Evolutionary conservation across 2,329 filamentous ascomycete species (phyloP), one percentile per base, ranked within the genome.

Genomic region (Stagonosporopsis vannaccii): DNA sequence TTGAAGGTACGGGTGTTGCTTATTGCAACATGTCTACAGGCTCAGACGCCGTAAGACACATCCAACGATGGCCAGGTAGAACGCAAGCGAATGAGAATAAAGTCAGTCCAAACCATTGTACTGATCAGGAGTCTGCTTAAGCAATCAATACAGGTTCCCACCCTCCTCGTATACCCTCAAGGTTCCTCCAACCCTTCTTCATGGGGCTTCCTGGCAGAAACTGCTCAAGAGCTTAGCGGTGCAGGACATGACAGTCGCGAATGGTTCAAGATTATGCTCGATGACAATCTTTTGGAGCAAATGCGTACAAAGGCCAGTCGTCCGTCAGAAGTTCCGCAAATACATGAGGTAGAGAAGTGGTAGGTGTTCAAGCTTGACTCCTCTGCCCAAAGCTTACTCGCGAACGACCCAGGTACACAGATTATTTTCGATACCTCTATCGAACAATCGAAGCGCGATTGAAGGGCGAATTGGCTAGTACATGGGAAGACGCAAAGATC

Each of bases 241-340:
- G 76, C 81, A 15, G 77, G 81, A 11, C 23, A 47, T 19, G 20
- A 78, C 78, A 33, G 75, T 35, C 73, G 75, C 7, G 81, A 84
- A 51, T 83, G 83, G 76, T 85, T 85, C 76, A 85, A 85, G 62
- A 83, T 42, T 5, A 82, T 81, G 63, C 74, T 84, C 7, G 81
- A 84, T 51, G 68, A 75, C 13, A 73, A 75, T 11, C 78, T 77
- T 0, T 63, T 83, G 2, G 53, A 58, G 4, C 43, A 60, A 25
- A 55, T 51, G 45, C 53, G 55, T 6, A 53, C 39, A 20, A 56
- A 50, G 12, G 7, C 55, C 0, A 56, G 37, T 2, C 56, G 61
- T 20, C 58, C 58, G 15, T 50, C 55, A 1, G 56, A 51, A 17
- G 56, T 62, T 4, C 62, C 62, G 3, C 40, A 19, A 2, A 57